phyloP scores from a whole-genome alignment of 768 basidiomycete genomes.

The Suillus americanus region DNA sequence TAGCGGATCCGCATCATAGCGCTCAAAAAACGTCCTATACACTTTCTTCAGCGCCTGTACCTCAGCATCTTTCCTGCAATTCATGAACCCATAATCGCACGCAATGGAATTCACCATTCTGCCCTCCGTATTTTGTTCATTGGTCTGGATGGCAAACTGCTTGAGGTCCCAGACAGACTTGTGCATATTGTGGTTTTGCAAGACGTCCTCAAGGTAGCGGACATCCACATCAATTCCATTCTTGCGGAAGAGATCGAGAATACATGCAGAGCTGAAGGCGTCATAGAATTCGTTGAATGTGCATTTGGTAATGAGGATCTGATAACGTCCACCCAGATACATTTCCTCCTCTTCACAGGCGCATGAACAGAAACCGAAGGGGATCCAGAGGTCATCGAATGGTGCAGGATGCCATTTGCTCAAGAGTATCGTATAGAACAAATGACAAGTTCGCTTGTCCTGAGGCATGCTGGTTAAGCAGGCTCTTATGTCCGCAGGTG shows the following conservation, averaged over 20 bases:
- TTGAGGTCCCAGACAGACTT: constrained; percentile 18
- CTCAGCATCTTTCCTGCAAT: constrained; percentile 11
- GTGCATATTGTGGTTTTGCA: not conserved
- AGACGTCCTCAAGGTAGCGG: constrained; percentile 3
- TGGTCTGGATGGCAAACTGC: not conserved
- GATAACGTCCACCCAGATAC: not conserved
- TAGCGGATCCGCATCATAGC: constrained; percentile 25
- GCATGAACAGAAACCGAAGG: constrained; percentile 22
- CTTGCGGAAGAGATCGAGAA: constrained; percentile 10
- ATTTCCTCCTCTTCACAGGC: constrained; percentile 11
- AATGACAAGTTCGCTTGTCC: constrained; percentile 3
- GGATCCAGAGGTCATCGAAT: constrained; percentile 11
- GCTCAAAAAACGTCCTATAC: constrained; percentile 34
- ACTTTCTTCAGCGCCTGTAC: constrained; percentile 26
- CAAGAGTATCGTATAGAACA: constrained; percentile 5
- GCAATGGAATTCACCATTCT: not conserved
- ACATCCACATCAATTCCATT: not conserved
- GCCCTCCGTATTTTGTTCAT: not conserved
- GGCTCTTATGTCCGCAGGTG: not conserved
- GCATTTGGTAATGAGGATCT: constrained; percentile 7
- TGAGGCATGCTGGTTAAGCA: not conserved
- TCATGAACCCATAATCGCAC: constrained; percentile 18
- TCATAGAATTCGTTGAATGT: constrained; percentile 15
- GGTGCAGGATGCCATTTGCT: constrained; percentile 1
- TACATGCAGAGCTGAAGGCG: not conserved